Percentiles rank a stretch among this genome's conserved stretches.
Evolutionary conservation across 176 grass and related monocot genomes (phyloP).

Genomic region (Panicum miliaceum): DNA sequence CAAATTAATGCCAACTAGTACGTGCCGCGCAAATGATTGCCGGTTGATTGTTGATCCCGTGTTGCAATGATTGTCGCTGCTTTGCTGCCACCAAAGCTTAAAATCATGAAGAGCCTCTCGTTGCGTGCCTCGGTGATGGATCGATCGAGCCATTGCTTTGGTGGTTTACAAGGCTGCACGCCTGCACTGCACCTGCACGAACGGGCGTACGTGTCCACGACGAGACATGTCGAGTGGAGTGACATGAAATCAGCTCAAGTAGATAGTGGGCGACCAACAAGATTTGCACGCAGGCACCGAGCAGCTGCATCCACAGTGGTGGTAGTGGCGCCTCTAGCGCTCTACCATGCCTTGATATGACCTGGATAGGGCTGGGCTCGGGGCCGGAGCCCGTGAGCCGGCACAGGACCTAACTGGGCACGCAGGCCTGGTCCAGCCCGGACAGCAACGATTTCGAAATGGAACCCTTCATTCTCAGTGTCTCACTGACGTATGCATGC

Average conservation of each 20-base stretch:
- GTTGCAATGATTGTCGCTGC: slow-evolving; percentile 26
- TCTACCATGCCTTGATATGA: background rate
- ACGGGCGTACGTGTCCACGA: background rate
- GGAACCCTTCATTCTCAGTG: too few species aligned
- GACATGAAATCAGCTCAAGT: background rate
- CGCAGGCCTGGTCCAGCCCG: background rate
- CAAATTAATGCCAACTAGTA: background rate
- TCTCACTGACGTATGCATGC: background rate
- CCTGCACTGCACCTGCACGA: background rate
- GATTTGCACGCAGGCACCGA: background rate
- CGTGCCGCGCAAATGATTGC: slow-evolving; percentile 16
- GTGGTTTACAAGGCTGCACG: background rate
- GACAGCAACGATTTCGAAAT: slow-evolving; percentile 22
- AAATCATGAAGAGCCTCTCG: background rate
- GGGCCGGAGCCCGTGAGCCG: background rate
- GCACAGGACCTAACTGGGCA: background rate
- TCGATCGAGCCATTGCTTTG: background rate
- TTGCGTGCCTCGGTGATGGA: background rate
- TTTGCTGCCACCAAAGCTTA: background rate
- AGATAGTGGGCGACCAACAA: slow-evolving; percentile 5
- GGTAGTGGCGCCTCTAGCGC: background rate
- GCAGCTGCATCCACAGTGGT: background rate
- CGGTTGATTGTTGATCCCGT: background rate
- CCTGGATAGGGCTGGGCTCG: background rate
- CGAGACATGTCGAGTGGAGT: background rate